Evolutionary conservation across 1,284 basidiomycete genomes (phyloP), one percentile per base, ranked within the genome.

Genomic region (Violaceomyces palustris): DNA sequence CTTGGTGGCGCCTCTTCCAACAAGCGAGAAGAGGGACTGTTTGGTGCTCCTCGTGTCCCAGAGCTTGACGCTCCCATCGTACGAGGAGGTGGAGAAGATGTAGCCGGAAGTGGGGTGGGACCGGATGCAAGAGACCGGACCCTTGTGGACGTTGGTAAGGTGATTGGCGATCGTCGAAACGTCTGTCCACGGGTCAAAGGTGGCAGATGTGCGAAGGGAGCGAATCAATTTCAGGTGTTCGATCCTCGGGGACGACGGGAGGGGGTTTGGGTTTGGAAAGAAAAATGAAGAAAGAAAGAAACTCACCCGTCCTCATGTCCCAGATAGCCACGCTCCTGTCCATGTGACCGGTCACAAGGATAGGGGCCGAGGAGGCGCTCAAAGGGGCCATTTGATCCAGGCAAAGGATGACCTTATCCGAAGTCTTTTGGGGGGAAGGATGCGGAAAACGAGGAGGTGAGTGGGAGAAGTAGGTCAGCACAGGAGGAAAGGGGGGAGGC

Each of bases 301-400:
- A 36, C 37, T 19, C 32, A 58, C 51, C 28, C 15, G 33, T 36
- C 40, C 69, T 49, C 14, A 59, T 55, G 35, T 73, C 70, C 51
- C 67, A 73, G 11, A 73, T 32, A 10, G 56, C 63, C 1, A 68
- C n/a, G 8, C 50, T 56, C 14, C 68, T 53, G 29, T 73, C 70
- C 47, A 62, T 55, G 18, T 61, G 45, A 1, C 69, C 69, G 0
- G 61, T 53, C 8, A 63, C 51, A 1, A 66, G 31, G 9, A 54
- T 35, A 3, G 42, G 17, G 4, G 46, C 24, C 4, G 11, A 18
- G 14, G 28, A n/a, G 12, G 24, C 42, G n/a, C 19, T 37, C 29
- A 51, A 7, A 14, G 44, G 38, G 5, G 46, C 33, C 17, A 69
- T 46, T 17, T 58, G 51, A 24, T 66, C 50, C 10, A 73, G 29